These are phyloP conservation scores for Polytolypa hystricis DNA, from an alignment of 2,329 filamentous ascomycete species.

Conservation along the genomic window DNA sequence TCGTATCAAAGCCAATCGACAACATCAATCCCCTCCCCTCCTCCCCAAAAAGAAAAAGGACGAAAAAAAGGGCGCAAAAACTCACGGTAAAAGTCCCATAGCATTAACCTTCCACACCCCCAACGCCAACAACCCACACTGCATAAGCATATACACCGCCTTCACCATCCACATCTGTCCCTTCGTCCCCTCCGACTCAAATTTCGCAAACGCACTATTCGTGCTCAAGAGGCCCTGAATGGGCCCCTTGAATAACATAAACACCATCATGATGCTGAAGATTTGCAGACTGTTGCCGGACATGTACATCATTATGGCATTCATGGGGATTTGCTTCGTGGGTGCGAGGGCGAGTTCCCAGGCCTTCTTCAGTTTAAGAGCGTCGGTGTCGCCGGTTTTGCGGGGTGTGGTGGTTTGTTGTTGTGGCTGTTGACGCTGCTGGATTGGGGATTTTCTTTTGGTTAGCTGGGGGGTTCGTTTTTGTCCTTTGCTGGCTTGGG, in stretches of 20 bases:
- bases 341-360: conserved; percentile 95
- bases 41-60: background rate
- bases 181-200: conserved; percentile 71
- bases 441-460: conserved; percentile 4
- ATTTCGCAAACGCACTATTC: conserved; percentile 79
- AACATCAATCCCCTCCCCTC: background rate
- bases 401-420: conserved; percentile 53
- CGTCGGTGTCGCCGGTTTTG: conserved; percentile 71
- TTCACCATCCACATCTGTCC: conserved; percentile 71
- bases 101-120: conserved; percentile 94
- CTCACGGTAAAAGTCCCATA: conserved; percentile 88
- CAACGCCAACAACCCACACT: conserved; percentile 68
- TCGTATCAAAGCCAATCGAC: too few relatives aligned
- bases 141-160: conserved; percentile 75
- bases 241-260: conserved; percentile 97
- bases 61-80: conserved; percentile 16
- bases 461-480: conserved; percentile 17
- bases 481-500: conserved; percentile 10
- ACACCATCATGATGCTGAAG: conserved; percentile 99
- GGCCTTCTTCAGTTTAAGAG: conserved; percentile 93
- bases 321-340: conserved; percentile 93
- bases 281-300: conserved; percentile 96
- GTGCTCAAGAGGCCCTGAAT: conserved; percentile 73
- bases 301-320: conserved; percentile 99
- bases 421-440: conserved; percentile 27